Conservation (phyloP, 257 asterid genomes). For the Nyctanthes arbortristis region DNA sequence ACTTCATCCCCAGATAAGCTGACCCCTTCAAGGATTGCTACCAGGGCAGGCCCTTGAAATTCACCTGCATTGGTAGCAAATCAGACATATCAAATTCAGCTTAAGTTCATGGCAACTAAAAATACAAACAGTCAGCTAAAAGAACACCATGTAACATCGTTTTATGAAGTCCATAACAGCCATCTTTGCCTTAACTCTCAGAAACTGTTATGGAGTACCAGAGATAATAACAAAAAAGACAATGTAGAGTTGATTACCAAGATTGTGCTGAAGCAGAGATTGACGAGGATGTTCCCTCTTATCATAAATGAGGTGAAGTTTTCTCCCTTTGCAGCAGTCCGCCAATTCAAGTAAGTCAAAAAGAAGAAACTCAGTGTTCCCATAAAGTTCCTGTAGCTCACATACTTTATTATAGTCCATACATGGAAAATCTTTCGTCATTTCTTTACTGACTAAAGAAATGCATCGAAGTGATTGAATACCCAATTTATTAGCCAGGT, state of each 20-base stretch:
- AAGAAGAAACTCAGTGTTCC: conserved; percentile 70
- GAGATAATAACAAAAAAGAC: conserved; percentile 4
- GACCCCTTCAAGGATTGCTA: conserved; percentile 86
- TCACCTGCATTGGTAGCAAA: conserved; percentile 69
- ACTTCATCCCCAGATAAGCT: conserved; percentile 88
- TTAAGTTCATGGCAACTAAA: conserved; percentile 23
- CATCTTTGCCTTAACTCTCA: conserved; percentile 14
- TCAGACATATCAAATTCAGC: conserved; percentile 21
- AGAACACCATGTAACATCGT: conserved; percentile 16
- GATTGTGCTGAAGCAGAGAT: conserved; percentile 91
- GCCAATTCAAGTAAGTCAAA: conserved; percentile 94
- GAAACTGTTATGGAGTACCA: background rate
- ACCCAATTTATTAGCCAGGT: conserved; percentile 76
- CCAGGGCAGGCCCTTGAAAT: conserved; percentile 94
- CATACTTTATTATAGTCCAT: conserved; percentile 81
- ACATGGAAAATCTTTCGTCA: conserved; percentile 88
- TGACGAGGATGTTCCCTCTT: conserved; percentile 88
- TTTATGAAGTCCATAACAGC: conserved; percentile 10
- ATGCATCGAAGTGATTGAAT: conserved; percentile 85
- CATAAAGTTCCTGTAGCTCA: conserved; percentile 77
- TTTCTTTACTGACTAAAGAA: conserved; percentile 83
- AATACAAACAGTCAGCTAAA: conserved; percentile 3
- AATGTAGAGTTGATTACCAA: conserved; percentile 55
- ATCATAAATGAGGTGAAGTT: conserved; percentile 88
- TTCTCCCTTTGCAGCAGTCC: conserved; percentile 92